A percentile compares a stretch with the other conserved stretches of the same genome.
phyloP scores from a whole-genome alignment of 768 basidiomycete genomes.

The Mrakia hoshinonis region DNA sequence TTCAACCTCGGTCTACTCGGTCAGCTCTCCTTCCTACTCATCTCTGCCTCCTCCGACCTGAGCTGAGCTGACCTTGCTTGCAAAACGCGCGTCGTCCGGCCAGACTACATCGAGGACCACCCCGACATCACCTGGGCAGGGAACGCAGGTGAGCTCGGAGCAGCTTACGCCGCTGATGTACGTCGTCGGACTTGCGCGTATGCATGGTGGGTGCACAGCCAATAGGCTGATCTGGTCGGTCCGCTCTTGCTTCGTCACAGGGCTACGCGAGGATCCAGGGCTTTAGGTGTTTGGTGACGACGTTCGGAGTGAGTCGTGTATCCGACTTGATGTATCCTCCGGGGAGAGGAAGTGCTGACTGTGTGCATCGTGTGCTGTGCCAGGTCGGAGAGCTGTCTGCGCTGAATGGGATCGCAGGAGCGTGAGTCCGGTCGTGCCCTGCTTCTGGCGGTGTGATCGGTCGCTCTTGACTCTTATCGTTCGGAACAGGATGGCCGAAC shows the following conservation, averaged over 20 bases:
- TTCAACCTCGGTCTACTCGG: constrained; percentile 61
- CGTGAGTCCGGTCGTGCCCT: too few species aligned
- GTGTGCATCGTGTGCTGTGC: too few species aligned
- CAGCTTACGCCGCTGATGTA: constrained; percentile 74
- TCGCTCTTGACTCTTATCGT: too few species aligned
- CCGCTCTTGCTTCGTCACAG: too few species aligned
- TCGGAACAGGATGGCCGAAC: constrained; percentile 63
- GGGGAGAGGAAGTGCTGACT: too few species aligned
- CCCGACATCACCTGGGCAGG: constrained; percentile 75
- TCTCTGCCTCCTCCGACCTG: not conserved
- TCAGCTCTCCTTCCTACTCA: not conserved
- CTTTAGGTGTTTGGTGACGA: constrained; percentile 67
- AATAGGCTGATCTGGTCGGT: too few species aligned
- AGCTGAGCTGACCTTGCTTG: too few species aligned
- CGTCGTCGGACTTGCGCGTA: too few species aligned
- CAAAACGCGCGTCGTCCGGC: too few species aligned
- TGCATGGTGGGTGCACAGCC: too few species aligned
- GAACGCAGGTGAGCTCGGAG: constrained; percentile 57
- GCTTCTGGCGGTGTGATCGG: too few species aligned
- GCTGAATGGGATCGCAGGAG: constrained; percentile 47
- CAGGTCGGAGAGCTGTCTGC: constrained; percentile 86
- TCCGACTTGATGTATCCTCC: too few species aligned
- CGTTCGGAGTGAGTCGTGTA: constrained; percentile 77
- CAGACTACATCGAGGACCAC: constrained; percentile 63
- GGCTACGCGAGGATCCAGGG: constrained; percentile 73